Evolutionary conservation across 2,329 filamentous ascomycete species (phyloP).

Genomic region (Colletotrichum salicis): DNA sequence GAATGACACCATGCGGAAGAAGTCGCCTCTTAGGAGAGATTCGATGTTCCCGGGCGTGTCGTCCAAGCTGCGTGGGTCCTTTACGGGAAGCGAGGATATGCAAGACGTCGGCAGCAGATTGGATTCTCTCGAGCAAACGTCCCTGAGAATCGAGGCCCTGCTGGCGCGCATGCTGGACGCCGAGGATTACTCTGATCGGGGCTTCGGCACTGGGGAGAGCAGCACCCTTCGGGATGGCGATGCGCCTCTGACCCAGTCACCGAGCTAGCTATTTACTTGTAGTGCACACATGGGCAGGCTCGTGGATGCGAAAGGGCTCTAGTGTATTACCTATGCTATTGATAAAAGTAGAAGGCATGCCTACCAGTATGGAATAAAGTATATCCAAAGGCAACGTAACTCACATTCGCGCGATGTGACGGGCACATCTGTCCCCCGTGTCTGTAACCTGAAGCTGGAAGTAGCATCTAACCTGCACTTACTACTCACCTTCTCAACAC

Average conservation of each 20-base stretch:
- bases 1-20: constrained; percentile 44
- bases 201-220: constrained; percentile 40
- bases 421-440: background rate
- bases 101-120: constrained; percentile 57
- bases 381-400: background rate
- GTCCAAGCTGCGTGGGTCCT: constrained; percentile 61
- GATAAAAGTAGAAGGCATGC: background rate
- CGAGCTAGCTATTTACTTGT: constrained; percentile 38
- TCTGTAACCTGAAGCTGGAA: background rate
- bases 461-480: background rate
- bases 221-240: constrained; percentile 43
- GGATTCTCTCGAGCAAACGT: constrained; percentile 60
- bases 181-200: constrained; percentile 42
- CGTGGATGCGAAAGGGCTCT: background rate
- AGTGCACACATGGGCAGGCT: background rate
- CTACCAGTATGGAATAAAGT: background rate
- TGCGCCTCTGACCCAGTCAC: constrained; percentile 43
- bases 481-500: background rate
- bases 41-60: constrained; percentile 66
- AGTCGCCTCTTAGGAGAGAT: constrained; percentile 59
- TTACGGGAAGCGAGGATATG: constrained; percentile 58
- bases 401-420: background rate
- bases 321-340: background rate
- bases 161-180: constrained; percentile 48
- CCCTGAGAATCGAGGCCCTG: constrained; percentile 60